Evolutionary conservation across 306 rosid species (phyloP), one percentile per base, ranked within the genome.

Genomic region (Inga leiocalycina): DNA sequence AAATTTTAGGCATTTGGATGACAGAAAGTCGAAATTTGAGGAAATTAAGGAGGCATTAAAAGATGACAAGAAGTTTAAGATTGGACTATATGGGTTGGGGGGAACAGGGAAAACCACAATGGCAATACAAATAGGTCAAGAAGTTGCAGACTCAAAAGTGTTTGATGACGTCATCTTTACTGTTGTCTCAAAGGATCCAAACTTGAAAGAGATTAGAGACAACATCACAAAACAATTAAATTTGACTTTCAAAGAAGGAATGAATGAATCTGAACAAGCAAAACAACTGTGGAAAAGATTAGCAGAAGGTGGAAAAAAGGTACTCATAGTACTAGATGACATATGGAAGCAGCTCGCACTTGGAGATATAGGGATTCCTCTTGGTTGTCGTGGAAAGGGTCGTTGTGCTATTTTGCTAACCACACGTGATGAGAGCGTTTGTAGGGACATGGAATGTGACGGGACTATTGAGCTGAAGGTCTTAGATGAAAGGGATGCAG

Each of bases 301-400:
- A 62, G 24, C 17, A 3, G 10, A 22, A 8, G 32, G 74, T 10
- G 72, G 52, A 65, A 35, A 51, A 27, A 85, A 62, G 10, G 49
- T 81, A n/a, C 85, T 85, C 39, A 2, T 85, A 3, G 62, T 85
- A 59, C n/a, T 85, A 0, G 85, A 85, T 62, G 88, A 85, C 41
- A 65, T 76, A 1, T 85, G 88, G 85, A 41, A 4, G 12, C 0
- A 16, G 37, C 8, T 76, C 2, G 1, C 64, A n/a, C 35, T 76
- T 4, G 0, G 54, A 6, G 83, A 79, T 0, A 39, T 76, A 10
- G 7, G 54, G 34, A 81, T 85, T 71, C 85, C 82, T 2, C 0
- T 10, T 3, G 24, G 30, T 0, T 20, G 15, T 2, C 44, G 71
- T 48, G 70, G 11, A 13, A 79, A n/a, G 0, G 57, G 75, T 44